Base-by-base conservation (phyloP, 1,284 basidiomycete species). In the Mycena citricolor region DNA sequence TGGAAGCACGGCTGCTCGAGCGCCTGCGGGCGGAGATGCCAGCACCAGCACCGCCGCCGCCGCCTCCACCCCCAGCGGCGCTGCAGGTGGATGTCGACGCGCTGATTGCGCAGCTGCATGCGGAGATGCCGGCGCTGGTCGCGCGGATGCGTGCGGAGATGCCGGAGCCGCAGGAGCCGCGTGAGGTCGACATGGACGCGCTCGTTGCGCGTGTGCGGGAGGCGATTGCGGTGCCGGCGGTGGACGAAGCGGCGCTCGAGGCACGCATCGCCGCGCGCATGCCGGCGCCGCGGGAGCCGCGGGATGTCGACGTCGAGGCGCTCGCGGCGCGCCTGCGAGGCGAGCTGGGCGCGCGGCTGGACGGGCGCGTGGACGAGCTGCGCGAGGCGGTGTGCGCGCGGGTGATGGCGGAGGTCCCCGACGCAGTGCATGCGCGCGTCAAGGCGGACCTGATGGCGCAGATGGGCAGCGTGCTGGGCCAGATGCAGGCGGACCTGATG, bases 131-230 rank as follows among this genome's bases (percentile, higher is more conserved):
- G n/a, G 19, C 36, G 8, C 23, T 38, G 16, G 25, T 25, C 11
- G 36, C 25, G 21, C 36, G 36, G 7, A 12, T 38, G 8, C 12
- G 7, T 7, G 6, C 36, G 7, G 36, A 38, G 8, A 14, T 46
- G 36, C 32, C 32, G 14, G 44, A 33, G 32, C 19, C 45, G 31
- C 43, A 52, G 36, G n/a, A n/a, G n/a, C n/a, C n/a, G n/a, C n/a
- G n/a, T n/a, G n/a, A n/a, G n/a, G n/a, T n/a, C n/a, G n/a, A n/a
- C n/a, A n/a, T n/a, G n/a, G 31, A 26, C 22, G 13, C 43, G 24
- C 21, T 52, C 6, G 5, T 46, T 8, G 26, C 5, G 35, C 46
- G 46, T 51, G 19, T 19, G 17, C 34, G 21, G 34, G 19, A 36
- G 21, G 19, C 20, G 8, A 21, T 21, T 49, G 25, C 40, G 34